A percentile compares a stretch with the other conserved stretches of the same genome.
These are phyloP conservation scores for Abrus precatorius DNA, from an alignment of 306 rosid genomes.

Conservation along the genomic window DNA sequence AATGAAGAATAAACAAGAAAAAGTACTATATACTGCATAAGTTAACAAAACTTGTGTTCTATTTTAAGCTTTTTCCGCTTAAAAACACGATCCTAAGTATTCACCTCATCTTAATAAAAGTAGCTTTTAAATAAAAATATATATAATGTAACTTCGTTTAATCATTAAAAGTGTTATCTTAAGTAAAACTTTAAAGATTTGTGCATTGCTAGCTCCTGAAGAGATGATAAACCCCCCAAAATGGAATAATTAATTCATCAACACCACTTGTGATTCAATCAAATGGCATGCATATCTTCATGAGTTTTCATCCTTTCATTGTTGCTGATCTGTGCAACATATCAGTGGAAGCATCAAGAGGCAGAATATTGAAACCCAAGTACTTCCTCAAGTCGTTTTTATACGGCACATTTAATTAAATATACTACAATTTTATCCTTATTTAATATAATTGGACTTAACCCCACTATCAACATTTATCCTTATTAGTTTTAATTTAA, in stretches of 20 bases:
- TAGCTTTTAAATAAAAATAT: neutral
- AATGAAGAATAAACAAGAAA: neutral
- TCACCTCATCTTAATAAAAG: neutral
- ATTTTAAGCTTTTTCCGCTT: neutral
- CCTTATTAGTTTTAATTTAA: too few relatives aligned
- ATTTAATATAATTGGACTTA: too few relatives aligned
- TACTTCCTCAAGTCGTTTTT: neutral
- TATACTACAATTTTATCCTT: too few relatives aligned
- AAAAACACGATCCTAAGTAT: neutral
- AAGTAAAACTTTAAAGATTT: neutral
- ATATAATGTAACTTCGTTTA: neutral
- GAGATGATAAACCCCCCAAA: neutral
- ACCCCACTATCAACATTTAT: too few relatives aligned
- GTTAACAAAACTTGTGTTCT: neutral
- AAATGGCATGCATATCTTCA: neutral
- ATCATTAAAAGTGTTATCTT: neutral
- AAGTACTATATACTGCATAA: neutral
- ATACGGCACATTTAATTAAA: too few relatives aligned
- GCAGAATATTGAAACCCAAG: slow-evolving; percentile 11
- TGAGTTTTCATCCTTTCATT: neutral
- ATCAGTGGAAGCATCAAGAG: neutral
- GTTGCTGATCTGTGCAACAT: too few relatives aligned
- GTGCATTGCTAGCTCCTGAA: slow-evolving; percentile 9
- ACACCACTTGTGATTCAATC: neutral
- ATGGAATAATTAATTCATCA: neutral